Conservation (phyloP, 2,329 filamentous ascomycete species). For the Fusarium neocosmosporiellum region DNA sequence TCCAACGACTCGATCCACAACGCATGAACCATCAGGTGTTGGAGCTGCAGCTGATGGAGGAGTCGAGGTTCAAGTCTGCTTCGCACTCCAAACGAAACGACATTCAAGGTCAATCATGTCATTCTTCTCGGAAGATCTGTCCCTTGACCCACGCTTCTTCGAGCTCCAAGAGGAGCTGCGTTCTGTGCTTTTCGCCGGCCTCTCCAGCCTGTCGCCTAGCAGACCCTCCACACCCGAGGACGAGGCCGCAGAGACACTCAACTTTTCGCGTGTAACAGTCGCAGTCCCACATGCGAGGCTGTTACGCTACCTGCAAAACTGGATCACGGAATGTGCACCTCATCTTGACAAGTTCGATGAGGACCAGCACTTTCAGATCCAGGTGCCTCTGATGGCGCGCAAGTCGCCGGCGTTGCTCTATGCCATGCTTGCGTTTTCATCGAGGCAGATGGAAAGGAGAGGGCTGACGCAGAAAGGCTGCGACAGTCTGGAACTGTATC, state of each 20-base stretch:
- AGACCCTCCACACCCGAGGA: conserved; percentile 45
- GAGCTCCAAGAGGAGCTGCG: conserved; percentile 58
- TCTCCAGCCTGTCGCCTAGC: conserved; percentile 41
- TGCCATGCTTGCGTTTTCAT: conserved; percentile 64
- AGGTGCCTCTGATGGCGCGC: conserved; percentile 61
- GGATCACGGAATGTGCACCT: conserved; percentile 62
- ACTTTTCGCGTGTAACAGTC: conserved; percentile 44
- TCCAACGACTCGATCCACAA: background rate
- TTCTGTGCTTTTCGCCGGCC: conserved; percentile 53
- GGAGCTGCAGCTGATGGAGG: background rate
- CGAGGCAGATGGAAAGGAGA: conserved; percentile 62
- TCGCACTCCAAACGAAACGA: background rate
- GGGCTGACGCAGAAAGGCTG: conserved; percentile 59
- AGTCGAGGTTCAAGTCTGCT: background rate
- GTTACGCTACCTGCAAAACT: conserved; percentile 57
- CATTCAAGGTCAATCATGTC: conserved; percentile 10
- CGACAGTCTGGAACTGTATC: conserved; percentile 64
- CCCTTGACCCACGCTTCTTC: conserved; percentile 54
- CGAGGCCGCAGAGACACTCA: conserved; percentile 31
- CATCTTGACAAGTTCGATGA: conserved; percentile 66
- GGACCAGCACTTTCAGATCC: conserved; percentile 62
- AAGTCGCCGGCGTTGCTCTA: conserved; percentile 58
- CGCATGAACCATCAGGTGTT: background rate
- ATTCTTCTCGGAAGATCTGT: conserved; percentile 46
- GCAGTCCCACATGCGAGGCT: conserved; percentile 42